A percentile compares a stretch with the other conserved stretches of the same genome.
phyloP scores from a whole-genome alignment of 139 green algal species.

The Chlamydomonas eustigma region DNA sequence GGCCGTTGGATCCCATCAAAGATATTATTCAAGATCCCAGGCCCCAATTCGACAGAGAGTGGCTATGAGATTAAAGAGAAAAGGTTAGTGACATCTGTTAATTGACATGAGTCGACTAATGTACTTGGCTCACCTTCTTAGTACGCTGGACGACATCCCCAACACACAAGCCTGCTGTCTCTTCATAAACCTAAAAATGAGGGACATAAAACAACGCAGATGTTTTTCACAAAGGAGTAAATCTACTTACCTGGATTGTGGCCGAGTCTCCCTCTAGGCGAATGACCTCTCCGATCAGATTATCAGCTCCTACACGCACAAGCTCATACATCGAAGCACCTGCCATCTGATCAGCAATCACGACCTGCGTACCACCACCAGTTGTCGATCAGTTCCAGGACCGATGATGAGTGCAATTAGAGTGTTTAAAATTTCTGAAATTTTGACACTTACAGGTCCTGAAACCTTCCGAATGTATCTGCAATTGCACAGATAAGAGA shows the following conservation, averaged over 20 bases:
- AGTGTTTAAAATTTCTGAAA: not conserved
- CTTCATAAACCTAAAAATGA: conserved; percentile 89
- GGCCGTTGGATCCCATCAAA: conserved; percentile 99
- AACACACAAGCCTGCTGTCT: conserved; percentile 94
- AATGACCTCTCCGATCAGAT: conserved; percentile 99
- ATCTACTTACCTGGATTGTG: conserved; percentile 94
- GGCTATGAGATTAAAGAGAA: conserved; percentile 53
- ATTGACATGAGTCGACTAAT: no score
- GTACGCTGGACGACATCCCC: conserved; percentile 86
- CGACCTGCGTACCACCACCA: conserved; percentile 40
- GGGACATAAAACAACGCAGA: no score
- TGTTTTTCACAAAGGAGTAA: no score
- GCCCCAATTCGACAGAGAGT: conserved; percentile 93
- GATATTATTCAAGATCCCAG: conserved; percentile 94
- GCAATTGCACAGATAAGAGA: no score
- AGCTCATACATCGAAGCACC: conserved; percentile 85
- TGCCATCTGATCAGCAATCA: conserved; percentile 92
- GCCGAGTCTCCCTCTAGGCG: conserved; percentile 94
- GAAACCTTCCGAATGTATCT: conserved; percentile 90
- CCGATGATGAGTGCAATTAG: not conserved
- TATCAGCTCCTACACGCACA: conserved; percentile 88
- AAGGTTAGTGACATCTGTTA: no score
- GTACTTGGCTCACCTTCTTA: conserved; percentile 91
- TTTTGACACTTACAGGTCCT: conserved; percentile 61
- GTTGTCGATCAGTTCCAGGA: not conserved